These are phyloP conservation scores for Mortierella claussenii DNA, from an alignment of 192 early-diverging fungal genomes.

Conservation along the genomic window DNA sequence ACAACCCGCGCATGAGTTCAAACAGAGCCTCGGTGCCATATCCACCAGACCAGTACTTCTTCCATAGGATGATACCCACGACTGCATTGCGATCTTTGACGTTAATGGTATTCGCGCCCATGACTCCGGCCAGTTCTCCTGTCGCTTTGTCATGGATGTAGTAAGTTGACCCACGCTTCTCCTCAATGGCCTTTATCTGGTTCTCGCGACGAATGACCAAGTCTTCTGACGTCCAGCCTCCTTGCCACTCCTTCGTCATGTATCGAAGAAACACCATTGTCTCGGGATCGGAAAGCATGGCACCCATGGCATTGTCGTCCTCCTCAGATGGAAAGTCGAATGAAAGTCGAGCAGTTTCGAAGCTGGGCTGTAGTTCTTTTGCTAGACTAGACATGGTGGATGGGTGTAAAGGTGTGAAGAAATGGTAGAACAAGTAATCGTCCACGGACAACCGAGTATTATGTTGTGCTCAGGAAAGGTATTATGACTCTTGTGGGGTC, in stretches of 20 bases:
- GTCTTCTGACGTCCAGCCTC: constrained; percentile 33
- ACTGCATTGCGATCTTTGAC: constrained; percentile 16
- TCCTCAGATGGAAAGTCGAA: constrained; percentile 20
- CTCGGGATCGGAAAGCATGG: constrained; percentile 41
- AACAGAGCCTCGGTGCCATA: constrained; percentile 50
- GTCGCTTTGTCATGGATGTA: constrained; percentile 42
- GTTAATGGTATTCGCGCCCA: constrained; percentile 33
- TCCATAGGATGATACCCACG: constrained; percentile 45
- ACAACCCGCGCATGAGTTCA: constrained; percentile 38
- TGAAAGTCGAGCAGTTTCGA: constrained; percentile 24
- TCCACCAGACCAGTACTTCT: constrained; percentile 43
- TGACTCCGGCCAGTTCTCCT: constrained; percentile 29
- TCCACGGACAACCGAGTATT: too few species aligned
- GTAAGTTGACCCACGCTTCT: constrained; percentile 15
- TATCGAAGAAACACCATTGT: constrained; percentile 32
- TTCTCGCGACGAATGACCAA: constrained; percentile 31
- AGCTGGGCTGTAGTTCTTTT: background rate
- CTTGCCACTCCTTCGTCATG: constrained; percentile 37
- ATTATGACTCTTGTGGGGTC: constrained; percentile 4
- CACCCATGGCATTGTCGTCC: constrained; percentile 36
- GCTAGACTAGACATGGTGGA: background rate
- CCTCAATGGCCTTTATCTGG: constrained; percentile 12
- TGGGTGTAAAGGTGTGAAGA: background rate
- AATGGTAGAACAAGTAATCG: background rate
- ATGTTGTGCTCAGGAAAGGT: too few species aligned